These are phyloP conservation scores for Sesbania bispinosa DNA, from an alignment of 306 rosid species.

Conservation along the genomic window DNA sequence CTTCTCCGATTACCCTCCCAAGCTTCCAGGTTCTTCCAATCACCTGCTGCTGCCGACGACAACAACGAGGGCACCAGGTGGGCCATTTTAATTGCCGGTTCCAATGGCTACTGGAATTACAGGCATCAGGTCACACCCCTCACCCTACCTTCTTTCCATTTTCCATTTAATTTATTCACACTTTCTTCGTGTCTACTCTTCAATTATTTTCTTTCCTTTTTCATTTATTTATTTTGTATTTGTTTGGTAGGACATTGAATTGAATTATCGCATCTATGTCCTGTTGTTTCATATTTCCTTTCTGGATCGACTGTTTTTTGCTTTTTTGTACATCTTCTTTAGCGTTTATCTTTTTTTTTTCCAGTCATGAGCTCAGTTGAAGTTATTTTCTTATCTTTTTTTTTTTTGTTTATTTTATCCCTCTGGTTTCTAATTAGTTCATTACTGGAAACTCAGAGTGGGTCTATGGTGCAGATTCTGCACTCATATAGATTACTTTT, in stretches of 20 bases:
- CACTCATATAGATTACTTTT: too few species aligned
- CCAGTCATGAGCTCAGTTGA: background rate
- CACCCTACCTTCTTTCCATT: background rate
- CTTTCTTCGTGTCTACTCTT: too few species aligned
- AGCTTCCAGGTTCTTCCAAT: slow-evolving; percentile 51
- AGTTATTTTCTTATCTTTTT: background rate
- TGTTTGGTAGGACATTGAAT: background rate
- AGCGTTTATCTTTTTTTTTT: background rate
- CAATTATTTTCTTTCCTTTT: background rate
- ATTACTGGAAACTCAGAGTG: too few species aligned
- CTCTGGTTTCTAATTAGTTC: background rate
- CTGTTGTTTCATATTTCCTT: too few species aligned
- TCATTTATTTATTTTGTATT: background rate
- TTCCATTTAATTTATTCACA: too few species aligned
- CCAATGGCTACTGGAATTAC: slow-evolving; percentile 97
- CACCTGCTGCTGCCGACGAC: slow-evolving; percentile 11
- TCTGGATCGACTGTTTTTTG: background rate
- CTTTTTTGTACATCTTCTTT: background rate
- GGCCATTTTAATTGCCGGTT: slow-evolving; percentile 94
- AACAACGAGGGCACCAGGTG: slow-evolving; percentile 57
- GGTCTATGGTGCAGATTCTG: background rate
- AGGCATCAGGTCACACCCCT: slow-evolving; percentile 77
- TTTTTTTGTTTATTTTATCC: background rate
- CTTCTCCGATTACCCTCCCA: slow-evolving; percentile 75
- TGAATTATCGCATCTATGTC: background rate